Evolutionary conservation across 805 yeast genomes (phyloP).

Genomic region (Sugiyamaella floridensis): DNA sequence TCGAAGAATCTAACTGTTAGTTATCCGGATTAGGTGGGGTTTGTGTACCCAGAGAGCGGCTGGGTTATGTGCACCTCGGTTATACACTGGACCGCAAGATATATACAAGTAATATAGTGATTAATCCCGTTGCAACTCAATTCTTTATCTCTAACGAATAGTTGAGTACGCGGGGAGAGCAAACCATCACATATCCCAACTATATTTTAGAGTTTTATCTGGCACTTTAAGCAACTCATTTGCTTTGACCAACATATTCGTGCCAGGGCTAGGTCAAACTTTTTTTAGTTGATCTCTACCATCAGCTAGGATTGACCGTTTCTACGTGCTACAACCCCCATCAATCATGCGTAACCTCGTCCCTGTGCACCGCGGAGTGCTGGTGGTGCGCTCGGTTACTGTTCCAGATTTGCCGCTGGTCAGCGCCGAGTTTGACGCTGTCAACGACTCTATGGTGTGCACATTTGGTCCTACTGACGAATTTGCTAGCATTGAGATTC

Average conservation of each 20-base stretch:
- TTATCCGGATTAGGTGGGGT: no score
- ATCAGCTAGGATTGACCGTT: neutral
- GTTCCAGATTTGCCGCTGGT: slow-evolving; percentile 58
- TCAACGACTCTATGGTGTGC: slow-evolving; percentile 65
- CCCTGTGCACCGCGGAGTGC: slow-evolving; percentile 19
- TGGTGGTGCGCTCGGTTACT: slow-evolving; percentile 46
- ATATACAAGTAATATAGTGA: no score
- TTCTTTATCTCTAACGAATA: no score
- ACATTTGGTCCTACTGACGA: slow-evolving; percentile 51
- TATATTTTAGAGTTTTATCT: no score
- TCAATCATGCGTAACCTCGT: slow-evolving; percentile 21
- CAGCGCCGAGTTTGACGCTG: slow-evolving; percentile 55
- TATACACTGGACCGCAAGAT: no score
- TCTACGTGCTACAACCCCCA: neutral
- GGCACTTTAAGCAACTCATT: no score
- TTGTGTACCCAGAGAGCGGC: no score
- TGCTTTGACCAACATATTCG: no score
- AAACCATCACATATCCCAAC: no score
- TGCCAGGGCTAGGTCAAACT: neutral
- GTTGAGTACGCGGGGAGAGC: no score
- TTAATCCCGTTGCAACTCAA: no score
- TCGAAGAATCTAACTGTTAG: neutral
- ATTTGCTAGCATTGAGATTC: slow-evolving; percentile 60
- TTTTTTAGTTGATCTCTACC: neutral
- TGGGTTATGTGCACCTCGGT: no score